Evolutionary conservation across 2,329 filamentous ascomycete species (phyloP).

Genomic region (Paecilomyces variotii): DNA sequence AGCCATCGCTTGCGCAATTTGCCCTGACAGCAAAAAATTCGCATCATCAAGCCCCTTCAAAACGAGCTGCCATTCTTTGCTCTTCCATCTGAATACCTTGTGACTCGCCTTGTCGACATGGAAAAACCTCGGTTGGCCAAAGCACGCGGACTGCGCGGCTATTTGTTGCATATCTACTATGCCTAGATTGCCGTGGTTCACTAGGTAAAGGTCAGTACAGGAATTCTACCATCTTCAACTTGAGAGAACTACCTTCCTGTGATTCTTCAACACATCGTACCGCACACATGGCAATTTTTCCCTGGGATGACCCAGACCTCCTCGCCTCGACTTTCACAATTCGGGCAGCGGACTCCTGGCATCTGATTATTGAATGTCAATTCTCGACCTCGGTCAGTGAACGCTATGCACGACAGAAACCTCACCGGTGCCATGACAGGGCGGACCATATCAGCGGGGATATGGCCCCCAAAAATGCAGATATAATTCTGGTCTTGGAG

Average conservation of each 20-base stretch:
- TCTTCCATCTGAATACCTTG: background rate
- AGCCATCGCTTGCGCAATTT: background rate
- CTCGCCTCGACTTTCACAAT: constrained; percentile 25
- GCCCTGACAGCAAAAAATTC: background rate
- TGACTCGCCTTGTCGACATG: background rate
- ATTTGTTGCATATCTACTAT: background rate
- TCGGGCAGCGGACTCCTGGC: constrained; percentile 38
- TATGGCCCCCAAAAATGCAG: background rate
- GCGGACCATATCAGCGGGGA: constrained; percentile 12
- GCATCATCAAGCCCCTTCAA: background rate
- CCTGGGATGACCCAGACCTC: constrained; percentile 40
- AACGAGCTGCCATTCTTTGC: background rate
- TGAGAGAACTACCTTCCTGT: background rate
- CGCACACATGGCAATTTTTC: constrained; percentile 38
- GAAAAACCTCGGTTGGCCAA: background rate
- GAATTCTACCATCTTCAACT: background rate
- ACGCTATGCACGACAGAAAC: background rate
- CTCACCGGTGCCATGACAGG: background rate
- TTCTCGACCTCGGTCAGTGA: background rate
- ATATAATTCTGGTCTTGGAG: background rate
- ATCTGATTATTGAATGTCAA: constrained; percentile 22
- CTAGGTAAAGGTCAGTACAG: background rate
- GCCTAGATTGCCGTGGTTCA: background rate
- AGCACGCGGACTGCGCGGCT: background rate
- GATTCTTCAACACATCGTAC: constrained; percentile 23